Conservation (phyloP, 768 basidiomycete genomes). For the Mycena rosella region DNA sequence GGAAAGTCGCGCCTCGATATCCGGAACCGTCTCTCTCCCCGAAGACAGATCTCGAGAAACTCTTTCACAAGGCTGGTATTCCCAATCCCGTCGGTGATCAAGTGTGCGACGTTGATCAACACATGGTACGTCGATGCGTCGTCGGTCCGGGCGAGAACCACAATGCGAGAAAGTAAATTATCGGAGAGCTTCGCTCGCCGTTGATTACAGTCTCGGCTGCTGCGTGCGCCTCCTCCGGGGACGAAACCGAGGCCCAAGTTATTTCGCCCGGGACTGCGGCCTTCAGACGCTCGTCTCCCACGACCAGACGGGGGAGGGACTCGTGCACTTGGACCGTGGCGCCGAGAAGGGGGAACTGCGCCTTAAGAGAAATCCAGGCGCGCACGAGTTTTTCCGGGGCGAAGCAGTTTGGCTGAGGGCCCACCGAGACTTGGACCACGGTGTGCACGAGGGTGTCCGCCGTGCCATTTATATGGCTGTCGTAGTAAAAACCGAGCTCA, state of each 20-base stretch:
- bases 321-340: slow-evolving; percentile 52
- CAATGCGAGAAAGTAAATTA: slow-evolving; percentile 55
- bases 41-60: slow-evolving; percentile 59
- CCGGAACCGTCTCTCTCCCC: slow-evolving; percentile 29
- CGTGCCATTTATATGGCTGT: slow-evolving; percentile 56
- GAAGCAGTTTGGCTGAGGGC: slow-evolving; percentile 21
- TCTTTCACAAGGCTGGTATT: slow-evolving; percentile 56
- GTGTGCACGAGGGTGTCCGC: slow-evolving; percentile 57
- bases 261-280: slow-evolving; percentile 55
- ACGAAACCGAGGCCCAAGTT: slow-evolving; percentile 46
- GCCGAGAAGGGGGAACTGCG: slow-evolving; percentile 62
- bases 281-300: slow-evolving; percentile 53
- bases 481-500: slow-evolving; percentile 60
- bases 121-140: slow-evolving; percentile 53
- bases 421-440: slow-evolving; percentile 43
- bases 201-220: slow-evolving; percentile 49
- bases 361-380: slow-evolving; percentile 64
- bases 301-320: slow-evolving; percentile 53
- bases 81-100: slow-evolving; percentile 64
- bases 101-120: slow-evolving; percentile 60
- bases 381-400: slow-evolving; percentile 49
- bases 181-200: slow-evolving; percentile 56
- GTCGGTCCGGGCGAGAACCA: slow-evolving; percentile 57
- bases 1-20: slow-evolving; percentile 55
- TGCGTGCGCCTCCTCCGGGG: slow-evolving; percentile 52